phyloP scores from a whole-genome alignment of 305 asterid species.

The Fraxinus floribunda region DNA sequence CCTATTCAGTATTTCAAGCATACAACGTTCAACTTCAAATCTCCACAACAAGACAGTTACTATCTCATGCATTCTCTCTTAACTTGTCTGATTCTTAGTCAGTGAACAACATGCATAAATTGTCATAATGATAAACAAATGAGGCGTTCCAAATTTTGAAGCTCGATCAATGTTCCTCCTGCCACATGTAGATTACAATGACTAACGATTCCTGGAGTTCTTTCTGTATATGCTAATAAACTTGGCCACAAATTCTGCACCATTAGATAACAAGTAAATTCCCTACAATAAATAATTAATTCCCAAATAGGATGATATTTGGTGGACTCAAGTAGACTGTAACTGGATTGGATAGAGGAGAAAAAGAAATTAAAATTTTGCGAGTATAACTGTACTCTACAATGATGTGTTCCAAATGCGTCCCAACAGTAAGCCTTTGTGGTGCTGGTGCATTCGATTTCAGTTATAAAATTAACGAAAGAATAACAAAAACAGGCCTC shows the following conservation, averaged over 20 bases:
- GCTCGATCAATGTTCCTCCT: not conserved
- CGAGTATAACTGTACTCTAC: too few relatives aligned
- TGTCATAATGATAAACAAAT: not conserved
- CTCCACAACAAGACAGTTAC: not conserved
- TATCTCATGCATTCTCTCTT: not conserved
- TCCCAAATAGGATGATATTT: too few relatives aligned
- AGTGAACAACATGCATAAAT: not conserved
- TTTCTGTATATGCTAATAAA: constrained; percentile 76
- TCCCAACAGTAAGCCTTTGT: too few relatives aligned
- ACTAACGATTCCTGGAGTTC: constrained; percentile 40
- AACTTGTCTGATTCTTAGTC: not conserved
- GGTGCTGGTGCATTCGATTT: too few relatives aligned
- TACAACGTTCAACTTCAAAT: not conserved
- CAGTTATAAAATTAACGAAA: too few relatives aligned
- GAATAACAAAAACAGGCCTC: too few relatives aligned
- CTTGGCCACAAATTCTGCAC: constrained; percentile 82
- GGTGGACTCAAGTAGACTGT: too few relatives aligned
- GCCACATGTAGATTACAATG: not conserved
- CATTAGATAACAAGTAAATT: not conserved
- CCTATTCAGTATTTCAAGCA: not conserved
- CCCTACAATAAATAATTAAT: too few relatives aligned
- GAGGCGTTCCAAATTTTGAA: not conserved
- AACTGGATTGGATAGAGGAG: too few relatives aligned
- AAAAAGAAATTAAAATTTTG: too few relatives aligned
- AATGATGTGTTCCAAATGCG: too few relatives aligned